Percentiles rank a stretch among this genome's conserved stretches.
phyloP scores from a whole-genome alignment of 23 red algal species.

The Pyropia haitanensis region DNA sequence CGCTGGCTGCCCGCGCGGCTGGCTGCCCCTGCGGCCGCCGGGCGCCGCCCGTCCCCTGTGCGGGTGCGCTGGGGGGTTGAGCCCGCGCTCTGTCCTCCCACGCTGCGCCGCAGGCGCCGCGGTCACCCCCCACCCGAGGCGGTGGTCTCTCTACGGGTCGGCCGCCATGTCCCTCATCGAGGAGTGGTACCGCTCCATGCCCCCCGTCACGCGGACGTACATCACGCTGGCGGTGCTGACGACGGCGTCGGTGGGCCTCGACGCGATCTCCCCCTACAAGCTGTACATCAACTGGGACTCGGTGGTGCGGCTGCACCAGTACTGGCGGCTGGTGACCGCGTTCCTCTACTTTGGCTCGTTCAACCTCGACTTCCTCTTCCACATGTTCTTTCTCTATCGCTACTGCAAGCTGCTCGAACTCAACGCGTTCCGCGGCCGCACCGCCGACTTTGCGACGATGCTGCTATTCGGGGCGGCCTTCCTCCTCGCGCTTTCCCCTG shows the following conservation, averaged over 20 bases:
- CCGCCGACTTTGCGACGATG: conserved; percentile 89
- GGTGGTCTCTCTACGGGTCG: neutral
- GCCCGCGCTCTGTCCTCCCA: no score
- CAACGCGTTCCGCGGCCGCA: conserved; percentile 91
- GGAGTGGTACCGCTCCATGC: conserved; percentile 76
- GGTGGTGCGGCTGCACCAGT: conserved; percentile 45
- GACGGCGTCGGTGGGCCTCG: conserved; percentile 57
- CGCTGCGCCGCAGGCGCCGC: no score
- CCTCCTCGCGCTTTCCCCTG: conserved; percentile 55
- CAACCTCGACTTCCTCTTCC: conserved; percentile 90
- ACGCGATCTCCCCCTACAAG: conserved; percentile 86
- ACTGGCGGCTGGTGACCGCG: conserved; percentile 86
- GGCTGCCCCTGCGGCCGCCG: no score
- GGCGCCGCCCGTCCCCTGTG: no score
- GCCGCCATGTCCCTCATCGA: conserved; percentile 54
- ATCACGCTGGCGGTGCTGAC: conserved; percentile 70
- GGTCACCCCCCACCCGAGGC: no score
- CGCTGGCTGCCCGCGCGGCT: no score
- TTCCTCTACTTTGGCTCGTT: conserved; percentile 96
- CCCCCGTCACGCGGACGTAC: conserved; percentile 80
- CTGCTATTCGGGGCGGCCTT: conserved; percentile 67
- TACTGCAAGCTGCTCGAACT: conserved; percentile 86
- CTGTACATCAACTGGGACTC: conserved; percentile 88
- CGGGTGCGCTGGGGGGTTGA: no score
- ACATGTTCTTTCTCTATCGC: conserved; percentile 95